Conservation (phyloP, 2,329 filamentous ascomycete genomes). For the Fusarium ambrosium region DNA sequence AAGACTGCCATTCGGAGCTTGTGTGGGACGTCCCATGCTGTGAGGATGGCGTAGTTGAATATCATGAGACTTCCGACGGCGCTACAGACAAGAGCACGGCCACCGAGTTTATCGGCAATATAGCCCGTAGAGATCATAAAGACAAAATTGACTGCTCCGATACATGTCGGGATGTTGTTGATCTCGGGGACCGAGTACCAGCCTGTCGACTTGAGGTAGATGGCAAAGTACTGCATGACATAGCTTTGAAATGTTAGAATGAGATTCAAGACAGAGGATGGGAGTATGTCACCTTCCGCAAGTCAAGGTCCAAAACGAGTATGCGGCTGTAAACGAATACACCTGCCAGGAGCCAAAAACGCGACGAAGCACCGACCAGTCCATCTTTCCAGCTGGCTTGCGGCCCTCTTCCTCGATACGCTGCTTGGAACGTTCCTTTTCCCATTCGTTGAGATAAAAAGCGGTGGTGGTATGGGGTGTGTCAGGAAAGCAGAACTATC, state of each 20-base stretch:
- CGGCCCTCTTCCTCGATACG: slow-evolving; percentile 73
- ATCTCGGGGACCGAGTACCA: slow-evolving; percentile 55
- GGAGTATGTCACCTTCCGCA: slow-evolving; percentile 43
- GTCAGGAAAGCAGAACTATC: slow-evolving; percentile 55
- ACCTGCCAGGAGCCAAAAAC: slow-evolving; percentile 59
- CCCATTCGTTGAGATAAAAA: slow-evolving; percentile 63
- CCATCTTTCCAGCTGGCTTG: slow-evolving; percentile 53
- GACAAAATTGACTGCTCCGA: slow-evolving; percentile 59
- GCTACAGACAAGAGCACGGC: slow-evolving; percentile 54
- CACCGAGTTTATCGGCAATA: slow-evolving; percentile 53
- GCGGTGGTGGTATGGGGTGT: slow-evolving; percentile 58
- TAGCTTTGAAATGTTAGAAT: slow-evolving; percentile 40
- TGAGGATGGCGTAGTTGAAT: slow-evolving; percentile 54
- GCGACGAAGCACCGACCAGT: slow-evolving; percentile 52
- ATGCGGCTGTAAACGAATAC: slow-evolving; percentile 58
- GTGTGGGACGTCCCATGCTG: slow-evolving; percentile 55
- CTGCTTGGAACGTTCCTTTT: slow-evolving; percentile 74
- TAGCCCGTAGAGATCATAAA: slow-evolving; percentile 56
- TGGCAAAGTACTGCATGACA: slow-evolving; percentile 57
- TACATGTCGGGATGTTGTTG: slow-evolving; percentile 61
- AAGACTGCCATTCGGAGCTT: slow-evolving; percentile 55
- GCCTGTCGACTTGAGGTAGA: slow-evolving; percentile 56
- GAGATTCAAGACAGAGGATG: fast-evolving
- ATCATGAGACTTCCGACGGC: slow-evolving; percentile 51
- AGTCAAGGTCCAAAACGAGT: slow-evolving; percentile 56